phyloP scores from a whole-genome alignment of 1,284 basidiomycete species.

The Grifola frondosa region DNA sequence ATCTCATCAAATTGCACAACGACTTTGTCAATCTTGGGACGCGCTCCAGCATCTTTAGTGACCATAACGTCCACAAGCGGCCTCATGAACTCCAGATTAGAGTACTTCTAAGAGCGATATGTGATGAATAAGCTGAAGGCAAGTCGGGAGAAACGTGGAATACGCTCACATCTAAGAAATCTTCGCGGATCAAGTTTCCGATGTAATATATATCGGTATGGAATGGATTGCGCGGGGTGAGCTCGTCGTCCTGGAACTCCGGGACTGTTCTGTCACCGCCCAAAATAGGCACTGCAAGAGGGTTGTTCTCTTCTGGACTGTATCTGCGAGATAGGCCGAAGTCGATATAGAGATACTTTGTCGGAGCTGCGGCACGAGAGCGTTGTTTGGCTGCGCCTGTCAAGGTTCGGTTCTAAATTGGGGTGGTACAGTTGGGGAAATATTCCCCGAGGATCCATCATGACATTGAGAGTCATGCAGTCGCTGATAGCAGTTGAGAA shows the following conservation, averaged over 20 bases:
- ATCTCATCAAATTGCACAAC: neutral
- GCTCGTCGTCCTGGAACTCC: slow-evolving; percentile 9
- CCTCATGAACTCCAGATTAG: slow-evolving; percentile 7
- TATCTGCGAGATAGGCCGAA: slow-evolving; percentile 36
- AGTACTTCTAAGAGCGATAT: slow-evolving; percentile 3
- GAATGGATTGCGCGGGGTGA: slow-evolving; percentile 20
- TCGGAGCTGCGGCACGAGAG: slow-evolving; percentile 28
- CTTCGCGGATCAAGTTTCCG: slow-evolving; percentile 28
- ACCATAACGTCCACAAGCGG: slow-evolving; percentile 3
- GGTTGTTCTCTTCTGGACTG: slow-evolving; percentile 7
- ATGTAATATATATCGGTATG: slow-evolving; percentile 21
- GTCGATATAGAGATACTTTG: slow-evolving; percentile 35
- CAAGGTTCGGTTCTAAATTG: slow-evolving; percentile 5
- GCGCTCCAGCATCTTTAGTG: too few species aligned
- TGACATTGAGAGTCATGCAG: slow-evolving; percentile 33
- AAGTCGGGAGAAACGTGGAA: too few species aligned
- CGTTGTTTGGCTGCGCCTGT: slow-evolving; percentile 22
- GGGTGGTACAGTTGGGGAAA: slow-evolving; percentile 32
- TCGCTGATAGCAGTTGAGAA: slow-evolving; percentile 32
- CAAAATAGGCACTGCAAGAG: slow-evolving; percentile 7
- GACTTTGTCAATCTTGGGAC: slow-evolving; percentile 7
- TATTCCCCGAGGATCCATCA: slow-evolving; percentile 34
- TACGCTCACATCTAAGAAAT: slow-evolving; percentile 3
- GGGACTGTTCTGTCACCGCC: slow-evolving; percentile 14
- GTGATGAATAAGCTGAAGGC: too few species aligned